Evolutionary conservation across 2,329 filamentous ascomycete genomes (phyloP), one percentile per base, ranked within the genome.

Genomic region (Apiospora koreana): DNA sequence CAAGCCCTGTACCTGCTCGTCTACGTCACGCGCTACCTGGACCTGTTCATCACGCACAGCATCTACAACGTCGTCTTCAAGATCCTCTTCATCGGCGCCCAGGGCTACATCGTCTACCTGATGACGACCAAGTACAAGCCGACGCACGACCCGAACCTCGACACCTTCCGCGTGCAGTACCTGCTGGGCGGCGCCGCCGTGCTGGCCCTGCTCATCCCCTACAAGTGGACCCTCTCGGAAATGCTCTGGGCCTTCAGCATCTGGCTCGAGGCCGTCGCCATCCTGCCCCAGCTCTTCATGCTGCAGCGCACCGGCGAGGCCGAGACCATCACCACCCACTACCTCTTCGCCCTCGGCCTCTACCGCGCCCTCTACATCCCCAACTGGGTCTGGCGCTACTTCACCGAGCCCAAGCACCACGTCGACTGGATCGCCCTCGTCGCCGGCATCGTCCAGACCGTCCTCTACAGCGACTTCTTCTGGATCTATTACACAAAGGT

Each of bases 401-500:
- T 93, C 76, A 87, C 88, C 68, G 94, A 97, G 81, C 79, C 83
- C 64, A 85, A 89, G 67, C 92, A 94, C 81, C 92, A 87, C 81
- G 81, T 92, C 76, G 95, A 98, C 80, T 93, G 91, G 74, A 97
- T 98, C 75, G 92, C 95, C 25, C 92, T 98, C 68, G 79, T 96
- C 73, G 96, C 97, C 3, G 96, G 96, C 16, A 88, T 98, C 69
- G 85, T 98, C 74, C 96, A 99, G 86, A 99, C 96, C 0, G 84
- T 99, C 66, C 86, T 99, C 71, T 99, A 99, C 86, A 97, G 94
- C 73, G 96, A 99, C 85, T 99, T 99, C 86, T 99, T 99, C 89
- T 99, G 95, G 88, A 95, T 99, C 78, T 99, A 99, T 86, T 99
- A 98, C 85, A 97, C 92, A 71, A 98, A 98, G 91, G 92, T 95